Evolutionary conservation across 2,329 filamentous ascomycete genomes (phyloP), one percentile per base, ranked within the genome.

Genomic region (Magnaporthales sp.): DNA sequence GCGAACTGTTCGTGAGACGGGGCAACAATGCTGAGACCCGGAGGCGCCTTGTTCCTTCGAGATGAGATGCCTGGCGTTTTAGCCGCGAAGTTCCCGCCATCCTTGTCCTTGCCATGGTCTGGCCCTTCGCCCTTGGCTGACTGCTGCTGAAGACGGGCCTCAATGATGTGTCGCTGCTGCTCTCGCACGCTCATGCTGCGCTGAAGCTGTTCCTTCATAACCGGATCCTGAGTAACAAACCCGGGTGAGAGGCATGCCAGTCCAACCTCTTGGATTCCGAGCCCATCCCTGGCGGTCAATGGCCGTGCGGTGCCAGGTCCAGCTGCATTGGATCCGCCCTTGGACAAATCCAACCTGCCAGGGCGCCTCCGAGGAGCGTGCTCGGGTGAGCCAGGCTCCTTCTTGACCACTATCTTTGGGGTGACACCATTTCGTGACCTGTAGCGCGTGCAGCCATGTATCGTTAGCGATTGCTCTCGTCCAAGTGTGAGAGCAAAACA

Each of bases 221-320:
- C 86, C n/a, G 95, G 94, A 77, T 99, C 93, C 73, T 98, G 91
- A 19, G 95, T 98, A 71, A 96, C 89, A 74, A 99, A 98, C 66
- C 95, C 95, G 0, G 95, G 95, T 2, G 95, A 98, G 66, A 99
- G 83, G 74, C 95, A 99, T 58, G 94, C 94, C 67, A 98, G 84
- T 67, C 95, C 95, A 29, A 98, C 91, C 77, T 97, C 92, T 73
- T 96, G 93, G 74, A 98, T 94, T 58, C 85, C 91, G 51, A 95
- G 80, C 26, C 89, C 84, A 67, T 96, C 92, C 71, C 92, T 86
- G 27, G 89, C 89, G 9, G 92, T 95, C 78, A 96, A 81, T 51
- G 92, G 90, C 54, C 92, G 87, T 65, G 88, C 88, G 6, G 90
- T 86, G 32, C 80, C 80, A 30, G 86, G 83, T 67, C 77, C 61